Evolutionary conservation across 1,139 yeast species (phyloP).

Genomic region (Candida mesenterica): DNA sequence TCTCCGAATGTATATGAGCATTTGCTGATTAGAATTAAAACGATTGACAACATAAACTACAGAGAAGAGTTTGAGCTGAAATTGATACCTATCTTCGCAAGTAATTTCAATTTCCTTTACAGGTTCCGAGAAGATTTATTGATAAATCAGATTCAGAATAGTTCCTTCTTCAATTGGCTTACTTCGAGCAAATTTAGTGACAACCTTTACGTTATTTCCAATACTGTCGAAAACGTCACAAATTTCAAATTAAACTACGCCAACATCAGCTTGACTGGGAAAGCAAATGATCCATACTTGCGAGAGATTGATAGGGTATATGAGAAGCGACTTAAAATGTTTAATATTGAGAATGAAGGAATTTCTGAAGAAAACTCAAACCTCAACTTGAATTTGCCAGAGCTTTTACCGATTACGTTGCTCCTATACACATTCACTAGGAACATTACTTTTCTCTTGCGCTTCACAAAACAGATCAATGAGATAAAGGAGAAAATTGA

Average conservation of each 20-base stretch:
- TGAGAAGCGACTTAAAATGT: constrained; percentile 15
- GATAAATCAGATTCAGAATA: constrained; percentile 24
- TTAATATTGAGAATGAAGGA: constrained; percentile 3
- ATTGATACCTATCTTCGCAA: constrained; percentile 26
- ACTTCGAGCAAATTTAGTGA: constrained; percentile 31
- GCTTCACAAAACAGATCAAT: constrained; percentile 20
- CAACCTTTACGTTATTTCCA: constrained; percentile 23
- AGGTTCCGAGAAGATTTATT: constrained; percentile 32
- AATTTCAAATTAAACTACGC: constrained; percentile 15
- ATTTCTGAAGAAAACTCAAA: constrained; percentile 12
- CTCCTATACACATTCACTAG: constrained; percentile 18
- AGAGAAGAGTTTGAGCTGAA: constrained; percentile 19
- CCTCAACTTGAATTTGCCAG: constrained; percentile 16
- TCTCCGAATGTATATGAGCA: constrained; percentile 25
- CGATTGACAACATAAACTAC: constrained; percentile 15
- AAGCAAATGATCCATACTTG: constrained; percentile 18
- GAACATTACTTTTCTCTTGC: constrained; percentile 22
- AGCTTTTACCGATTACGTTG: constrained; percentile 27
- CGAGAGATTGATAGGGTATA: constrained; percentile 20
- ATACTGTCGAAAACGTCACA: constrained; percentile 22
- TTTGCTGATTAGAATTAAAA: constrained; percentile 12
- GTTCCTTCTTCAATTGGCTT: constrained; percentile 43
- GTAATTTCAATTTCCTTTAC: constrained; percentile 31
- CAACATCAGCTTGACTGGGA: constrained; percentile 11
- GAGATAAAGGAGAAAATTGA: constrained; percentile 16